Conservation (phyloP, 2,329 filamentous ascomycete genomes). For the Trichoderma gracile region DNA sequence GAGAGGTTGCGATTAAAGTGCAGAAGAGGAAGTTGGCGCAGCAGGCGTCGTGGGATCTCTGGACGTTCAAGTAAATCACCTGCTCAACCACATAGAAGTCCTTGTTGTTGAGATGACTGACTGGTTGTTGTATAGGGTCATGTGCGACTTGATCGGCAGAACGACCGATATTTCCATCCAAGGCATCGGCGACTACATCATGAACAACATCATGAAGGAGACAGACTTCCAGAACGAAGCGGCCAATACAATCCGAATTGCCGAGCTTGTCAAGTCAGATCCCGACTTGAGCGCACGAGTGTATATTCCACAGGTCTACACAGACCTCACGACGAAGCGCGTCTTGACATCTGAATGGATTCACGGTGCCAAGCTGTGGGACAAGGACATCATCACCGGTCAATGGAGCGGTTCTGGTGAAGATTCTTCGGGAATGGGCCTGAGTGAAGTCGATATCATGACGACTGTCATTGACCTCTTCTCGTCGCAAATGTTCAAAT, state of each 20-base stretch:
- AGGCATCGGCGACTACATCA: slow-evolving; percentile 16
- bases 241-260: not conserved
- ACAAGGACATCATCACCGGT: slow-evolving; percentile 19
- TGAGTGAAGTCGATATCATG: slow-evolving; percentile 17
- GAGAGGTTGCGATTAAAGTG: slow-evolving; percentile 21
- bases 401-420: slow-evolving; percentile 1
- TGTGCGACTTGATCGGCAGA: slow-evolving; percentile 1
- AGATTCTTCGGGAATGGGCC: slow-evolving; percentile 2
- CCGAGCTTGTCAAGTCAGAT: slow-evolving; percentile 11
- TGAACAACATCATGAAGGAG: slow-evolving; percentile 23
- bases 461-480: slow-evolving; percentile 19
- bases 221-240: slow-evolving; percentile 25
- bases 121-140: slow-evolving; percentile 40
- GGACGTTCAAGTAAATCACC: slow-evolving; percentile 9
- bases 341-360: slow-evolving; percentile 23
- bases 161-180: slow-evolving; percentile 15
- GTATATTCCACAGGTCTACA: slow-evolving; percentile 20
- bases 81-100: fast-evolving
- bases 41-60: slow-evolving; percentile 22
- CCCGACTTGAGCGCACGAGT: not conserved
- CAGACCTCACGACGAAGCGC: slow-evolving; percentile 5
- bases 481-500: slow-evolving; percentile 26
- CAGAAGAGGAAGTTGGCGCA: slow-evolving; percentile 12
- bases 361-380: slow-evolving; percentile 23
- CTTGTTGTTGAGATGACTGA: not conserved